Base-by-base conservation (phyloP, 2,329 filamentous ascomycete species). In the Colletotrichum destructivum region DNA sequence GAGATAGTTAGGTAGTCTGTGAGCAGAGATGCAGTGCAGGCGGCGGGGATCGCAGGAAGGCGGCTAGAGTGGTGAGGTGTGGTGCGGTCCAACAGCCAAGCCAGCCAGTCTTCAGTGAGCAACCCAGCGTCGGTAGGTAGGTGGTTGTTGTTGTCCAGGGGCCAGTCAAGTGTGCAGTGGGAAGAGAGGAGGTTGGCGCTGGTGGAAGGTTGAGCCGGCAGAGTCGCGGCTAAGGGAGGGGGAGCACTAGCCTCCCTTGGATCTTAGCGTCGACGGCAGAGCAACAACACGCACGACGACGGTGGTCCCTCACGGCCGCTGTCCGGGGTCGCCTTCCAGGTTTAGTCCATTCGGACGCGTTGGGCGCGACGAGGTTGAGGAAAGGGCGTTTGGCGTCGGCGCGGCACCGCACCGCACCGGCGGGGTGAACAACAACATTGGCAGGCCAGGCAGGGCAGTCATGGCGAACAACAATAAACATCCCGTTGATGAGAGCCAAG, bases 251-350 rank as follows among this genome's bases (percentile, higher is more conserved):
- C 38, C 64, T 54, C 16, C 21, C 52, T 52, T 13, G 44, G 64
- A 35, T n/a, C 35, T 40, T 68, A 57, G 64, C 52, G 64, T 71
- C 21, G 64, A 62, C 64, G 69, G 64, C 69, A 71, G 57, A 71
- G 64, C 69, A 71, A 71, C 51, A 68, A 62, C 57, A 62, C 38
- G 40, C 57, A 62, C 38, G 47, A 44, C 46, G 31, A 52, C 40
- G 26, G 18, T 51, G 40, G 61, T 15, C 61, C 60, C 23, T 52
- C 11, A 21, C 9, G 61, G 49, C 49, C 61, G 49, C 49, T 46
- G 49, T 63, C 49, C 46, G 38, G 35, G 61, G 49, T 46, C 31
- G 18, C 54, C 61, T 63, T 40, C 38, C 15, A 44, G 61, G 47
- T 26, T 51, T 44, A 15, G 15, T 44, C 35, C 35, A 44, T 21